Evolutionary conservation across 2,329 filamentous ascomycete genomes (phyloP).

Genomic region (Pseudocercospora musae): DNA sequence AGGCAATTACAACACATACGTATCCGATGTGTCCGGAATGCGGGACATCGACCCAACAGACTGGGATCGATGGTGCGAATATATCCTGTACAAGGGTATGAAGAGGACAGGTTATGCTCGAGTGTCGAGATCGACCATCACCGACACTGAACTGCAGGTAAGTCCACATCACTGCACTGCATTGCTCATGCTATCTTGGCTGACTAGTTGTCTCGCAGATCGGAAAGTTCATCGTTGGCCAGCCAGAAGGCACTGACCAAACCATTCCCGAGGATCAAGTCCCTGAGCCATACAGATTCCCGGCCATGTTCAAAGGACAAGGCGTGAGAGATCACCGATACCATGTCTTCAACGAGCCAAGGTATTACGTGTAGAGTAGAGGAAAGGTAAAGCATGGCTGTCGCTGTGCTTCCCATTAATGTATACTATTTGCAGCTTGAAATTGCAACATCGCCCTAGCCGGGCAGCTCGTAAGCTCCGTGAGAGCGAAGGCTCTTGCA

Average conservation of each 20-base stretch:
- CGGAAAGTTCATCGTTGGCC: conserved; percentile 86
- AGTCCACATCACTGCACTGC: conserved; percentile 22
- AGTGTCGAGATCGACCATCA: conserved; percentile 85
- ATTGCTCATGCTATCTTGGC: neutral
- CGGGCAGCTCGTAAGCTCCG: neutral
- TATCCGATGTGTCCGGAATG: conserved; percentile 84
- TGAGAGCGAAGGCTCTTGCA: neutral
- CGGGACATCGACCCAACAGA: conserved; percentile 88
- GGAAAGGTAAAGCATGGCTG: neutral
- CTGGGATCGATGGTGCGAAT: conserved; percentile 99
- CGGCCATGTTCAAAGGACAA: conserved; percentile 74
- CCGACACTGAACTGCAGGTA: conserved; percentile 93
- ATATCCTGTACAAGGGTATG: conserved; percentile 90
- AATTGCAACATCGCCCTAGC: neutral
- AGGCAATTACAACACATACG: conserved; percentile 97
- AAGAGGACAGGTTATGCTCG: conserved; percentile 84
- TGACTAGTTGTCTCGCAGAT: conserved; percentile 47
- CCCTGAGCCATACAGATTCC: conserved; percentile 76
- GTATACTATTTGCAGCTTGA: neutral
- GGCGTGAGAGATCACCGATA: conserved; percentile 88
- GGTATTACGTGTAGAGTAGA: conserved; percentile 52
- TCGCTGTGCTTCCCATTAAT: neutral
- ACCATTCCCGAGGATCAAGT: conserved; percentile 71
- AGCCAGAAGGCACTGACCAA: conserved; percentile 58
- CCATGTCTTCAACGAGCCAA: conserved; percentile 91